phyloP scores from a whole-genome alignment of 371 early-diverging fungal species.

The Haplosporangium sp. region DNA sequence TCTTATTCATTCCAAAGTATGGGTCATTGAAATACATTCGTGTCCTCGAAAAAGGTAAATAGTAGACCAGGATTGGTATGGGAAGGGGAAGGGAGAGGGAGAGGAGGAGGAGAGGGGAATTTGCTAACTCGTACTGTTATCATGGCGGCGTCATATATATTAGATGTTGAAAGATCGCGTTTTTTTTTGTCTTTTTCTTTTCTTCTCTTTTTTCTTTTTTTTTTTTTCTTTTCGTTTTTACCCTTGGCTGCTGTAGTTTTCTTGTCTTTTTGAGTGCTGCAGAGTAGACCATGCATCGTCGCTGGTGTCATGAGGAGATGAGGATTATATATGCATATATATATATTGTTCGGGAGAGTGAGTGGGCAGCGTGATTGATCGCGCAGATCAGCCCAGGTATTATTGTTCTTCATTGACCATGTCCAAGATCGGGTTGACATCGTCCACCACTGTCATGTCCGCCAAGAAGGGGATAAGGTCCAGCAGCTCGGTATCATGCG shows the following conservation, averaged over 20 bases:
- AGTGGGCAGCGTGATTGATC: neutral
- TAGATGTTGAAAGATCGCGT: neutral
- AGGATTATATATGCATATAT: constrained; percentile 13
- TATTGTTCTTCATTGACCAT: constrained; percentile 55
- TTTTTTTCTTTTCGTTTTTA: constrained; percentile 19
- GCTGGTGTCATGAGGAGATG: neutral
- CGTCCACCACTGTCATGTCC: constrained; percentile 87
- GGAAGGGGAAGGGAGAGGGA: too few relatives aligned
- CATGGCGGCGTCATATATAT: too few relatives aligned
- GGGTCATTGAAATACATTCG: too few relatives aligned
- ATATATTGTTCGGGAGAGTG: constrained; percentile 2
- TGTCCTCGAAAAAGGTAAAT: too few relatives aligned
- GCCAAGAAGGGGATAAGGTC: constrained; percentile 94
- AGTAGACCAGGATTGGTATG: too few relatives aligned
- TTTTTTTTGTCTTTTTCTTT: neutral
- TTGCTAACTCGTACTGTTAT: too few relatives aligned
- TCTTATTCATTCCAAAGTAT: too few relatives aligned
- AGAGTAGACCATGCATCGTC: constrained; percentile 9
- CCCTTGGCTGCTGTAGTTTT: constrained; percentile 6
- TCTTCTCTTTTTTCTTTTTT: constrained; percentile 6
- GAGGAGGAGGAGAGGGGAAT: too few relatives aligned
- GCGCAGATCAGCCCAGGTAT: constrained; percentile 23
- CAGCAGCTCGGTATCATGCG: constrained; percentile 92
- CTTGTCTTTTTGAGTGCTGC: neutral
- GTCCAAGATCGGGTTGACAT: constrained; percentile 88